Conservation (phyloP, 2,329 filamentous ascomycete genomes). For the Pseudocercospora vitis region DNA sequence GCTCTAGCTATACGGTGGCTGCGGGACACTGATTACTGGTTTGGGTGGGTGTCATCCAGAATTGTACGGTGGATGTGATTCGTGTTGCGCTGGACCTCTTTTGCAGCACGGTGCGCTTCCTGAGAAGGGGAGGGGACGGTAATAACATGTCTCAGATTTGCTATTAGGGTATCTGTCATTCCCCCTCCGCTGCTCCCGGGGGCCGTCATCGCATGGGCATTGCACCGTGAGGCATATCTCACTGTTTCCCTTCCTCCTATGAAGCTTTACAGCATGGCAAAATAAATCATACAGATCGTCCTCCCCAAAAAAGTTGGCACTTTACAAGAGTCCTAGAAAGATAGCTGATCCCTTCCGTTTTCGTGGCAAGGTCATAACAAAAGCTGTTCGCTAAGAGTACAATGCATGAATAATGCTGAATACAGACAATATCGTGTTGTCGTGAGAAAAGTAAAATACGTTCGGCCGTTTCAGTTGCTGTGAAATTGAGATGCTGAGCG, state of each 20-base stretch:
- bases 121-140: neutral
- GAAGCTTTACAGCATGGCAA: neutral
- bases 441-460: neutral
- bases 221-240: slow-evolving; percentile 2
- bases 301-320: neutral
- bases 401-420: neutral
- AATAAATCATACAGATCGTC: slow-evolving; percentile 4
- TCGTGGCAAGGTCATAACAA: slow-evolving; percentile 10
- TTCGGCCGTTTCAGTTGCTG: slow-evolving; percentile 1
- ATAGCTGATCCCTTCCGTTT: neutral
- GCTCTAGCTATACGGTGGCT: too few relatives aligned
- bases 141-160: neutral
- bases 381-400: neutral
- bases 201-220: slow-evolving; percentile 4
- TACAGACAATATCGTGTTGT: slow-evolving; percentile 7
- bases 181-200: neutral
- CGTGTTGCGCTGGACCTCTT: neutral
- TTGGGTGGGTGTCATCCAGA: too few relatives aligned
- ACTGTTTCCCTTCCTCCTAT: neutral
- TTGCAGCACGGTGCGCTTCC: too few relatives aligned
- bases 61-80: too few relatives aligned
- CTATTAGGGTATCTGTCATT: slow-evolving; percentile 7
- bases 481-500: neutral
- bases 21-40: too few relatives aligned
- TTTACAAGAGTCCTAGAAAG: neutral